Conservation (phyloP, 371 early-diverging fungal species). For the Lichtheimia hyalospora region DNA sequence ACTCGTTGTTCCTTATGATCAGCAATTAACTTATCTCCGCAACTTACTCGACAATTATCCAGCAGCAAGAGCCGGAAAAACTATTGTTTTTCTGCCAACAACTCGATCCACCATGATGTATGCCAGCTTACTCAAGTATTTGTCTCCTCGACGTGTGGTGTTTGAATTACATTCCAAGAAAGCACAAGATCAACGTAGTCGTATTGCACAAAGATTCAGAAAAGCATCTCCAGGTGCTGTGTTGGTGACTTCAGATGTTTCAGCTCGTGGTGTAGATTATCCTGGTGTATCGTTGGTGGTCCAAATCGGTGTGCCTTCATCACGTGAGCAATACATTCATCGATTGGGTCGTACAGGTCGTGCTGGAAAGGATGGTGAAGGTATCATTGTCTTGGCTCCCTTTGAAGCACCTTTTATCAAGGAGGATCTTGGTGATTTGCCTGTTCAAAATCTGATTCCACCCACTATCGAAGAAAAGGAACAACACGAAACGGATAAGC, state of each 20-base stretch:
- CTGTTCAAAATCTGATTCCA: constrained; percentile 48
- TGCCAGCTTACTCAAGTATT: constrained; percentile 55
- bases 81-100: constrained; percentile 91
- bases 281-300: constrained; percentile 94
- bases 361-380: constrained; percentile 92
- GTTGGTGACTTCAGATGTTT: constrained; percentile 98
- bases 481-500: constrained; percentile 18
- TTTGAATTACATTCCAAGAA: constrained; percentile 85
- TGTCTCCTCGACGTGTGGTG: constrained; percentile 40
- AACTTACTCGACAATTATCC: constrained; percentile 62
- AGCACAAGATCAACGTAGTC: constrained; percentile 70
- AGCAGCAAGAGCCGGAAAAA: constrained; percentile 64
- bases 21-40: constrained; percentile 65
- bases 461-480: constrained; percentile 36
- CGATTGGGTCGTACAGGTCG: constrained; percentile 99
- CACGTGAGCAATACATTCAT: constrained; percentile 95
- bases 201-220: constrained; percentile 78
- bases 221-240: constrained; percentile 57
- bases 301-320: constrained; percentile 93
- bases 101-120: constrained; percentile 79
- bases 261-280: constrained; percentile 99
- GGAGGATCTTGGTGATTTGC: constrained; percentile 46
- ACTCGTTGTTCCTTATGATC: constrained; percentile 58
- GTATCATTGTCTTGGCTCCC: constrained; percentile 81
- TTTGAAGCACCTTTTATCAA: constrained; percentile 78